Evolutionary conservation across 306 rosid species (phyloP), one percentile per base, ranked within the genome.

Genomic region (Ormosia semicastrata): DNA sequence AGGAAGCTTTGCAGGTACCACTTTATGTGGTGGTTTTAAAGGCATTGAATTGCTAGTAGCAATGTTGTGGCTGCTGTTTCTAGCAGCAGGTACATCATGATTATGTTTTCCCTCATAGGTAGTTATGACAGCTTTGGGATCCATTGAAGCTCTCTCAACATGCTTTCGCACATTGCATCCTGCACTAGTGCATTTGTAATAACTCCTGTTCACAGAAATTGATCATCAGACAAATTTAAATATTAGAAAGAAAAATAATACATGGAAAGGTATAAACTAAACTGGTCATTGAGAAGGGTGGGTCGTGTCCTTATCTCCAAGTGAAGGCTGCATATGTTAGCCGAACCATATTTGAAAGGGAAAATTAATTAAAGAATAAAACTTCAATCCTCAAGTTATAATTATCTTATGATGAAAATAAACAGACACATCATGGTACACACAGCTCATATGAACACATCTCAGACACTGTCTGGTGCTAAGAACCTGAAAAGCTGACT

Each of bases 151-250:
- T 79, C 96, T 91, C 84, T 92, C 97, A 7, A 92, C 92, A 73
- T 92, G 97, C 80, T 92, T 92, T 3, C 94, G 92, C 36, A 92
- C 97, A 40, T 90, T 92, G 87, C 97, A 92, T 59, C 97, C 94
- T 2, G 83, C 68, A 74, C 59, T 79, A 24, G 97, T 92, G 82
- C 97, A 92, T 85, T 90, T 92, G 89, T 90, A 92, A 69, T 92
- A 92, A 84, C 94, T 92, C 92, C 94, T 92, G 91, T 66, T 40
- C 73, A 75, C 7, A 69, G 52, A 67, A 52, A 17, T 15, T 57
- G 18, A 56, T 62, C 43, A 82, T 74, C 30, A 81, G 52, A 37
- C 13, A 76, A 60, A 15, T 12, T 40, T 50, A 50, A 43, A 43
- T 12, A 36, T 57, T 44, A 24, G 57, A 10, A 11, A 5, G 15